A percentile compares a stretch with the other conserved stretches of the same genome.
Evolutionary conservation across 192 early-diverging fungal species (phyloP).

Genomic region (Polychytrium aggregatum): DNA sequence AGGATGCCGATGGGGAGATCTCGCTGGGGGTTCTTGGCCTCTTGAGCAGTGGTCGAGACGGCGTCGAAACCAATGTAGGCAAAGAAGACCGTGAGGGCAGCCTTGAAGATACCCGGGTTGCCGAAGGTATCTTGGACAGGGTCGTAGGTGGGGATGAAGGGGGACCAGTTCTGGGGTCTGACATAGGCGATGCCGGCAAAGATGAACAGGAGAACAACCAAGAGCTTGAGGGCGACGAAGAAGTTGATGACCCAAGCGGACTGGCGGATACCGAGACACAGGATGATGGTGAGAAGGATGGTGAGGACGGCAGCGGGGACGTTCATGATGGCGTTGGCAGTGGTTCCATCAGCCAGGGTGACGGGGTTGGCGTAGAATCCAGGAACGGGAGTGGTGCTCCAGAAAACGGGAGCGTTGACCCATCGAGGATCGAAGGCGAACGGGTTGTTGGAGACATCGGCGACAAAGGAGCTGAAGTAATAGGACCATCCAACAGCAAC

Average conservation of each 20-base stretch:
- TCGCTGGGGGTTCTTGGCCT: conserved; percentile 62
- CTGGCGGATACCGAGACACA: conserved; percentile 62
- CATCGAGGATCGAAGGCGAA: conserved; percentile 41
- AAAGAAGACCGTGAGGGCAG: conserved; percentile 61
- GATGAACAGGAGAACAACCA: conserved; percentile 67
- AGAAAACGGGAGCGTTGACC: conserved; percentile 60
- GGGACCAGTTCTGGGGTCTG: conserved; percentile 57
- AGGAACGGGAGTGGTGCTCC: no score
- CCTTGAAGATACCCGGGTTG: conserved; percentile 56
- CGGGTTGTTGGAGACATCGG: conserved; percentile 61
- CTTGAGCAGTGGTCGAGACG: conserved; percentile 75
- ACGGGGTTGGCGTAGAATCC: conserved; percentile 6
- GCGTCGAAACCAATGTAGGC: conserved; percentile 82
- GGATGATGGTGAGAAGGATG: conserved; percentile 47
- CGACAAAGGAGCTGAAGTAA: no score
- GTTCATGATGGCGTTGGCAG: conserved; percentile 6
- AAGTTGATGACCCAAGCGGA: conserved; percentile 62
- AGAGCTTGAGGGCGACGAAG: conserved; percentile 62
- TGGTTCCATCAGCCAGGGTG: background rate
- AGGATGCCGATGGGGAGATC: conserved; percentile 85
- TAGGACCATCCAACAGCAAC: conserved; percentile 78
- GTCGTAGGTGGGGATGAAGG: conserved; percentile 59
- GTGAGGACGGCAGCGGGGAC: conserved; percentile 60
- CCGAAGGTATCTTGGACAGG: conserved; percentile 51
- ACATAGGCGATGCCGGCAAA: conserved; percentile 62